Evolutionary conservation across 352 stramenopile species (phyloP).

Genomic region (Lagenidium sp.): DNA sequence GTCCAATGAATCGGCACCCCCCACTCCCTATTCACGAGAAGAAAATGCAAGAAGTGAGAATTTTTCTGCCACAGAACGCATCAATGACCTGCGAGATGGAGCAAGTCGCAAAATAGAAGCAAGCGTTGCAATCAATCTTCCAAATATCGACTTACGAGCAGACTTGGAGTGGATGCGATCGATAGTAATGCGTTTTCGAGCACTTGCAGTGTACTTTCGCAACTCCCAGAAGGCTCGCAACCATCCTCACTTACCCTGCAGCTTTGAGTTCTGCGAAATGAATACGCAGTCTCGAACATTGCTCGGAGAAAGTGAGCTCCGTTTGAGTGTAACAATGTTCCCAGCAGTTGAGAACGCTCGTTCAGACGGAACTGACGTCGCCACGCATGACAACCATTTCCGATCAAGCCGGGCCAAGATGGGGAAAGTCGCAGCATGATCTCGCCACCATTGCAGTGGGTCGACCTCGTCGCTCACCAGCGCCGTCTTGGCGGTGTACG

Average conservation of each 20-base stretch:
- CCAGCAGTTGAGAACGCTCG: neutral
- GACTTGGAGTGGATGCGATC: too few species aligned
- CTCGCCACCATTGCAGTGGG: neutral
- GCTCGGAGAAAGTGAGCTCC: too few species aligned
- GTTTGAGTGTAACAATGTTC: neutral
- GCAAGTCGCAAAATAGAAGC: too few species aligned
- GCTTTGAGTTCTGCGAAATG: too few species aligned
- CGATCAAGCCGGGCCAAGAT: neutral
- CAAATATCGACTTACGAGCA: too few species aligned
- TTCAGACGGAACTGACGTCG: neutral
- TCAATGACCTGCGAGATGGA: neutral
- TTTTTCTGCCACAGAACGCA: neutral
- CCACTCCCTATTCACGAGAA: neutral
- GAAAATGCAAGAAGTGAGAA: neutral
- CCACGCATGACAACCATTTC: neutral
- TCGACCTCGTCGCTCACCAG: neutral
- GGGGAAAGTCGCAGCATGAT: neutral
- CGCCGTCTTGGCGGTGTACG: neutral
- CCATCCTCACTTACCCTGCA: too few species aligned
- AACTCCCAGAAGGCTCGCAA: constrained; percentile 3
- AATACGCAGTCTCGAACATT: too few species aligned
- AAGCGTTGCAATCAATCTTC: too few species aligned
- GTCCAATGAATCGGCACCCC: too few species aligned
- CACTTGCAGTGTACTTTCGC: neutral
- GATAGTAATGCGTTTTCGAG: too few species aligned